Base-by-base conservation (phyloP, 2,329 filamentous ascomycete species). In the Fusarium oligoseptatum region DNA sequence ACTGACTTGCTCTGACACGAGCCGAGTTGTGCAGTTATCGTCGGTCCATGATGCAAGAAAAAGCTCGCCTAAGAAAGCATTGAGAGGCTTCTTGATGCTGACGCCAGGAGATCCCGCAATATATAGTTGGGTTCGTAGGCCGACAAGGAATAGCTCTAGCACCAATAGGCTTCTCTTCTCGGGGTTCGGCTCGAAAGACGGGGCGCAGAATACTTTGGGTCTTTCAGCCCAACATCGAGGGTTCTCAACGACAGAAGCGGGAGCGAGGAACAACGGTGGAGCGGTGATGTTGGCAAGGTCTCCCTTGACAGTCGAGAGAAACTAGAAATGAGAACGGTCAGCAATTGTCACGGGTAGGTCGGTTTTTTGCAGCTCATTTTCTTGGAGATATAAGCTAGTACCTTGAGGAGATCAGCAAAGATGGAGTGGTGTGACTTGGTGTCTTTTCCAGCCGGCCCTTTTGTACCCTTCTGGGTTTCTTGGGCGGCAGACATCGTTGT, bases 241-340 rank as follows among this genome's bases (percentile, higher is more conserved):
- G 50, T 86, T 85, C 78, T 89, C 87, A 65, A 87, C 85, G 27
- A 88, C 87, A 4, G 87, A 88, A 43, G 82, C 85, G 1, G 85
- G 82, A 0, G 85, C 84, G 22, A 89, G 83, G 76, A 88, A 86
- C 52, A 85, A 86, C 2, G 86, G 86, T 3, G 87, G 87, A 1
- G 86, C 87, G 1, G 87, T 88, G 67, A 88, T 82, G 67, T 88
- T 88, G 71, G 87, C 84, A 32, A 89, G 83, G 60, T 88, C 87
- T 68, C 87, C 87, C 66, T 87, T 86, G 61, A 88, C 63, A n/a
- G 48, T 52, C 2, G 48, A 52, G 24, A 52, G 48, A 27, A 52
- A 52, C 48, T 52, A 29, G 41, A 43, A 29, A 27, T 15, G 45
- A 50, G 24, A 17, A 29, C 1, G 14, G 41, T 43, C n/a, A 43